Evolutionary conservation across 148 eudicot genomes (phyloP).

Genomic region (Cornus controversa): DNA sequence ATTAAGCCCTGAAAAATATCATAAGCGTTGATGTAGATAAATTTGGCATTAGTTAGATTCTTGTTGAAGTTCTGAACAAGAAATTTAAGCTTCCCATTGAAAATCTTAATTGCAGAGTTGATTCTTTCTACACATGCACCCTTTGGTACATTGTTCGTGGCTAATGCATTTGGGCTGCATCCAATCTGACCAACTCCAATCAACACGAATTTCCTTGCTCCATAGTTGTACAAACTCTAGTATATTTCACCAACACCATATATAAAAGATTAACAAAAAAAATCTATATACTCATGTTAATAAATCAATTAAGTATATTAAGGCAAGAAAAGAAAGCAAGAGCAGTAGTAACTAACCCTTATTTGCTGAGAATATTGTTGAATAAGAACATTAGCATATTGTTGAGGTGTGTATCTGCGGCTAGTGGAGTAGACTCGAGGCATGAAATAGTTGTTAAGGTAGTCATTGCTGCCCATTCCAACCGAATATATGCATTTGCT

Average conservation of each 20-base stretch:
- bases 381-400: conserved; percentile 39
- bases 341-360: too few relatives aligned
- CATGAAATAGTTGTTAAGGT: conserved; percentile 59
- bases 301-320: too few relatives aligned
- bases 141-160: conserved; percentile 34
- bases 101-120: conserved; percentile 13
- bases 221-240: conserved; percentile 47
- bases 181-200: conserved; percentile 57
- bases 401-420: conserved; percentile 30
- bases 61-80: conserved; percentile 34
- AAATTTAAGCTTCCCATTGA: conserved; percentile 35
- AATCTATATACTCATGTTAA: too few relatives aligned
- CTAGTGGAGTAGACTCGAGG: conserved; percentile 31
- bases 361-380: conserved; percentile 45
- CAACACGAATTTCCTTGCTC: conserved; percentile 53
- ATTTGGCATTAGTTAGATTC: conserved; percentile 14
- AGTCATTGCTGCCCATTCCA: conserved; percentile 60
- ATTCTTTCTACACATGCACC: conserved; percentile 41
- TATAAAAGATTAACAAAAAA: not conserved
- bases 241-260: not conserved
- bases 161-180: conserved; percentile 51
- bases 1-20: conserved; percentile 43
- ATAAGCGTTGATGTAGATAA: conserved; percentile 11
- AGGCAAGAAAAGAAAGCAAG: too few relatives aligned
- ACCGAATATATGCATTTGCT: conserved; percentile 49